Conservation (phyloP, 192 early-diverging fungal genomes). For the Coemansia sp. region DNA sequence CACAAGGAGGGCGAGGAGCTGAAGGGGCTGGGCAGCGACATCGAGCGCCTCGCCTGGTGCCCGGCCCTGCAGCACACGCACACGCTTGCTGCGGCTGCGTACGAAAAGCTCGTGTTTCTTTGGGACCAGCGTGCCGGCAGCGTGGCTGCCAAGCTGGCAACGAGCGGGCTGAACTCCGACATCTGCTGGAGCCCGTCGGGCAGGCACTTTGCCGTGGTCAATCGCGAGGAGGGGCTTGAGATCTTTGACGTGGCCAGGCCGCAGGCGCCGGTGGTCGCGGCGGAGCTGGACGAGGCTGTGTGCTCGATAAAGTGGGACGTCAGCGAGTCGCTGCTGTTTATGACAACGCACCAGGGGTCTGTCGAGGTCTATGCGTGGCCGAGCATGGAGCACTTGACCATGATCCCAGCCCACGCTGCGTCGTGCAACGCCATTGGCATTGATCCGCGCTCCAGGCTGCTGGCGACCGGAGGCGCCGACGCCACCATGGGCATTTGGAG, state of each 20-base stretch:
- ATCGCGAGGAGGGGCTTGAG: slow-evolving; percentile 35
- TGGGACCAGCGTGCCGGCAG: slow-evolving; percentile 33
- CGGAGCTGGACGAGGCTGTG: slow-evolving; percentile 17
- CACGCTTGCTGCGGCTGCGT: slow-evolving; percentile 35
- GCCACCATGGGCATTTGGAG: slow-evolving; percentile 36
- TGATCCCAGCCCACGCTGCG: slow-evolving; percentile 31
- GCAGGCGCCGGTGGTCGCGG: slow-evolving; percentile 20
- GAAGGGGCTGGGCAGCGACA: slow-evolving; percentile 20
- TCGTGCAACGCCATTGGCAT: slow-evolving; percentile 34
- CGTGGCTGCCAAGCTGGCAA: slow-evolving; percentile 11
- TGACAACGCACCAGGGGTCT: slow-evolving; percentile 32
- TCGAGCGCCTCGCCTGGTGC: slow-evolving; percentile 47
- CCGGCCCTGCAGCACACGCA: slow-evolving; percentile 13
- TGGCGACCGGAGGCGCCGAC: slow-evolving; percentile 48
- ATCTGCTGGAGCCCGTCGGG: slow-evolving; percentile 45
- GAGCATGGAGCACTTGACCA: slow-evolving; percentile 36
- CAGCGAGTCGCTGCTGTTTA: slow-evolving; percentile 23
- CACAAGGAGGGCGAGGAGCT: slow-evolving; percentile 56
- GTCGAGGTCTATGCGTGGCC: slow-evolving; percentile 51
- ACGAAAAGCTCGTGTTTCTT: slow-evolving; percentile 34
- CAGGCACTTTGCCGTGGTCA: slow-evolving; percentile 26
- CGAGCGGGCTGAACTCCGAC: slow-evolving; percentile 21
- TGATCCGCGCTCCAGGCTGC: slow-evolving; percentile 22
- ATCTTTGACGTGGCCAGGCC: slow-evolving; percentile 31
- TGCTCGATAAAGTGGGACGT: slow-evolving; percentile 30